Evolutionary conservation across 2,329 filamentous ascomycete species (phyloP).

Genomic region (Didymella glomerata): DNA sequence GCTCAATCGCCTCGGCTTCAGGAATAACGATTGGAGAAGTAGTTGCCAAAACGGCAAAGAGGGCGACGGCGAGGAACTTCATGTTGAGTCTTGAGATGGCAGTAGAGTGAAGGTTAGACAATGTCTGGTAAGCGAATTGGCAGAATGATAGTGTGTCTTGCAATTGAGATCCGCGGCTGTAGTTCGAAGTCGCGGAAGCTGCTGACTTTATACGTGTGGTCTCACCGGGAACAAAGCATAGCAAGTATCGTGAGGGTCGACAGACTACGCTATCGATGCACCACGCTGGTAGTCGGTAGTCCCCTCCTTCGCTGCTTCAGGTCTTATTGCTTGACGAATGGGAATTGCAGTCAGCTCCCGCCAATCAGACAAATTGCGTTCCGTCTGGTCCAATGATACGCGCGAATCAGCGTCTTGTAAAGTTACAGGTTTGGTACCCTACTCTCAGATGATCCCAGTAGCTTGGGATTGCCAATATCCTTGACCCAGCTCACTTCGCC

Average conservation of each 20-base stretch:
- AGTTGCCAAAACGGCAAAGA: slow-evolving; percentile 22
- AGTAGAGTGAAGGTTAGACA: background rate
- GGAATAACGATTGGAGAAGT: slow-evolving; percentile 21
- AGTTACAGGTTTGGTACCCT: background rate
- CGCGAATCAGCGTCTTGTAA: background rate
- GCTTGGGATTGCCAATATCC: background rate
- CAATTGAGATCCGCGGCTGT: background rate
- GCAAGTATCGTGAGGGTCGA: too few relatives aligned
- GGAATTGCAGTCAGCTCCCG: background rate
- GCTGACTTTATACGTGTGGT: background rate
- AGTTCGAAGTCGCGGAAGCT: background rate
- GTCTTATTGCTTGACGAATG: background rate
- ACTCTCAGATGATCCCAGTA: background rate
- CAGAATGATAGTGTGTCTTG: background rate
- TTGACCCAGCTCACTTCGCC: background rate
- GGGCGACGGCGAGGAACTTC: slow-evolving; percentile 29
- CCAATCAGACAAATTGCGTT: background rate
- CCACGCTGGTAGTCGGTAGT: background rate
- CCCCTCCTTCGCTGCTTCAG: background rate
- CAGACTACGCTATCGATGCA: background rate
- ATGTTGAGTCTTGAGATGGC: slow-evolving; percentile 18
- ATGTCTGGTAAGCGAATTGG: background rate
- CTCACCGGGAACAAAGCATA: too few relatives aligned
- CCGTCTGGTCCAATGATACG: too few relatives aligned
- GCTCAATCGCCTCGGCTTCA: slow-evolving; percentile 4